Evolutionary conservation across 129 eudicot genomes (phyloP).

Genomic region (Helianthus tuberosus): DNA sequence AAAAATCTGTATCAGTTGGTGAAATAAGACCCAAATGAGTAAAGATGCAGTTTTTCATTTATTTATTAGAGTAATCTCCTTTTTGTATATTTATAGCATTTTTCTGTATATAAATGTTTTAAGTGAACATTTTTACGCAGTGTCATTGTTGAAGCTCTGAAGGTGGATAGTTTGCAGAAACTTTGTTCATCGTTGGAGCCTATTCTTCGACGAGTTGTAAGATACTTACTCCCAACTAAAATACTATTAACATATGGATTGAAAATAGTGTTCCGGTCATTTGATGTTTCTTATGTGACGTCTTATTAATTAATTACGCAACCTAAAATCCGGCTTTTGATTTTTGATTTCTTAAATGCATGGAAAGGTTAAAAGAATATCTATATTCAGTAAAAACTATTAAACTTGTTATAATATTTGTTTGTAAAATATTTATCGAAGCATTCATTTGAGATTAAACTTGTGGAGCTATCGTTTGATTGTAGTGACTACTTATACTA

Average conservation of each 20-base stretch:
- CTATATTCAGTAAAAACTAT: neutral
- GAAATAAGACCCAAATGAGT: neutral
- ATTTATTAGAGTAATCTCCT: conserved; percentile 3
- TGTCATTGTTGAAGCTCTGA: conserved; percentile 98
- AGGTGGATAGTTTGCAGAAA: conserved; percentile 96
- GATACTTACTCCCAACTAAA: conserved; percentile 42
- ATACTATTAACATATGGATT: conserved; percentile 15
- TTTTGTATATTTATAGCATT: conserved; percentile 7
- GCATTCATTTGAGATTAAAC: conserved; percentile 1
- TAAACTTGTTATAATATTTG: neutral
- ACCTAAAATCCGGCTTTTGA: neutral
- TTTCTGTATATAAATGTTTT: neutral
- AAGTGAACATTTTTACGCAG: conserved; percentile 50
- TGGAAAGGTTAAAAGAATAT: too few relatives aligned
- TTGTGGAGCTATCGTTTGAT: conserved; percentile 1
- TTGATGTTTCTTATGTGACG: conserved; percentile 11
- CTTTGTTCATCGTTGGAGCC: conserved; percentile 99
- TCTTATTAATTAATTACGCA: conserved; percentile 11
- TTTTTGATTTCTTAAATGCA: conserved; percentile 7
- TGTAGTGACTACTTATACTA: conserved; percentile 14
- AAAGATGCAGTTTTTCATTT: conserved; percentile 3
- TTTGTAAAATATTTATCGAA: neutral
- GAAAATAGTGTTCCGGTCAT: conserved; percentile 2
- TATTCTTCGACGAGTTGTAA: conserved; percentile 98
- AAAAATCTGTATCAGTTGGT: neutral